Base-by-base conservation (phyloP, 2,329 filamentous ascomycete species). In the Cercospora sp. region DNA sequence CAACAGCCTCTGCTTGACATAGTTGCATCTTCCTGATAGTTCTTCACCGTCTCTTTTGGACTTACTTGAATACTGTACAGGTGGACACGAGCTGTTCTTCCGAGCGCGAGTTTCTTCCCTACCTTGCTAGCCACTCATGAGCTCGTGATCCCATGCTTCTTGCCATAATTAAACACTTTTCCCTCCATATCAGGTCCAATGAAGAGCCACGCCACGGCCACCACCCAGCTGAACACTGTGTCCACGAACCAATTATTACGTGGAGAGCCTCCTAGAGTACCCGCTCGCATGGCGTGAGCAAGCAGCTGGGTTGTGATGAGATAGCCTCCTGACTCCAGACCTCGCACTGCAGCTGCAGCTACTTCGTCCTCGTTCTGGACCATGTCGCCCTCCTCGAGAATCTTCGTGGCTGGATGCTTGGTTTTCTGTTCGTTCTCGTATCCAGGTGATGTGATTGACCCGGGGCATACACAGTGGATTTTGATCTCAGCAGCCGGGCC, bases 401-500 rank as follows among this genome's bases (percentile, higher is more conserved):
- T 84, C 72, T 88, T 86, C 3, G 94, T 97, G 60, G 97, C 85
- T 5, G 85, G 87, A 7, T 94, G 94, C 80, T 98, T 98, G 30
- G 87, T 86, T 74, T 83, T 80, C 75, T 96, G 90, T 81, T 98
- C 94, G 18, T 87, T 84, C 68, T 90, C 89, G 62, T 90, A 86
- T 0, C 94, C 93, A 0, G 92, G 89, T 5, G 87, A 90, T 13
- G 88, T 84, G 71, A 99, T 98, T 2, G 91, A 92, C 63, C 91
- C 94, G 0, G 95, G 95, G 74, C 89, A 91, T 12, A 98, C 87
- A 51, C 92, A 86, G 75, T 96, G 92, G 20, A 97, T 84, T 73
- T 91, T 88, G 64, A 98, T 89, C 67, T 89, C 86, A 53, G 90
- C 87, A 63, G 90, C 79, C 0, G 84, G 83, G 1, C 82, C 81